These are phyloP conservation scores for Saturnispora sekii DNA, from an alignment of 805 yeast genomes.

Conservation along the genomic window DNA sequence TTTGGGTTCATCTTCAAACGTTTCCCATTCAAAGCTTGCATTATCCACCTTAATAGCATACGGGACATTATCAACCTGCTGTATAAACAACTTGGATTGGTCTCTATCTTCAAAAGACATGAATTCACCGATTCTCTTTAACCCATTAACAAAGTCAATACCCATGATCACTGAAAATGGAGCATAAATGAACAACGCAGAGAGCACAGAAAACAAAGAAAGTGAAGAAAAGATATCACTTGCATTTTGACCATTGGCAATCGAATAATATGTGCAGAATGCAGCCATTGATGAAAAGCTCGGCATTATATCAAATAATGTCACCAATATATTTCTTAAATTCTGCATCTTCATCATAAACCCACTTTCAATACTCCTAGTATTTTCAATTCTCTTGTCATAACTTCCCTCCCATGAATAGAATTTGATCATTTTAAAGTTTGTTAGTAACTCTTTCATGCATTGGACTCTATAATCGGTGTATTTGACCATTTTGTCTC, in stretches of 20 bases:
- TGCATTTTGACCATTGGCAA: conserved; percentile 33
- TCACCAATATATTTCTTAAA: conserved; percentile 45
- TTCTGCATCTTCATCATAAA: conserved; percentile 51
- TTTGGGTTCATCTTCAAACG: conserved; percentile 27
- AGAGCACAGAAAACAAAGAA: conserved; percentile 50
- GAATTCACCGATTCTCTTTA: conserved; percentile 45
- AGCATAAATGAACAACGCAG: conserved; percentile 53
- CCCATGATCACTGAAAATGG: conserved; percentile 60
- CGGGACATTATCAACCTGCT: conserved; percentile 14
- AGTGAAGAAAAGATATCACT: conserved; percentile 62
- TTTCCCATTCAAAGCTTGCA: conserved; percentile 63
- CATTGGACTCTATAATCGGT: conserved; percentile 72
- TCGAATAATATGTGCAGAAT: conserved; percentile 31
- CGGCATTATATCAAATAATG: conserved; percentile 52
- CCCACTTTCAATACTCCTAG: conserved; percentile 52
- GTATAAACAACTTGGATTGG: conserved; percentile 22
- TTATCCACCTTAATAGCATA: conserved; percentile 42
- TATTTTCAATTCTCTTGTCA: conserved; percentile 38
- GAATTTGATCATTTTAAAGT: conserved; percentile 71
- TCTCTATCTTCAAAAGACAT: conserved; percentile 33
- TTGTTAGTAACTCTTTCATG: conserved; percentile 68
- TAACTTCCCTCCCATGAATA: conserved; percentile 89
- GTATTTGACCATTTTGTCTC: conserved; percentile 43
- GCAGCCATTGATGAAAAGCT: conserved; percentile 58
- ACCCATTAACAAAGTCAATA: conserved; percentile 53